phyloP scores from a whole-genome alignment of 2,329 filamentous ascomycete genomes.

The Myriosclerotinia curreyana region DNA sequence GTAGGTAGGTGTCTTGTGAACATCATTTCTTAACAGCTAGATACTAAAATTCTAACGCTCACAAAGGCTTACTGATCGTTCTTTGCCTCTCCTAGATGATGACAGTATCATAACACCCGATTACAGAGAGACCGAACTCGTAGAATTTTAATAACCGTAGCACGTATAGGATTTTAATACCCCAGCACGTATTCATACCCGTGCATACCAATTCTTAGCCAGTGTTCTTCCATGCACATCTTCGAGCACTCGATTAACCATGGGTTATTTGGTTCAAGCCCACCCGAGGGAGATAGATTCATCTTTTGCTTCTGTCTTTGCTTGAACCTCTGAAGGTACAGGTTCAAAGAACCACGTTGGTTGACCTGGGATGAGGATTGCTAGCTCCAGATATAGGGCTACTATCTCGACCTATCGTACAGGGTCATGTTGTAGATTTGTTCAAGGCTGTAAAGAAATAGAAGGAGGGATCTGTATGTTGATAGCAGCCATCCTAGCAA shows the following conservation, averaged over 20 bases:
- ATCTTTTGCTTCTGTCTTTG: background rate
- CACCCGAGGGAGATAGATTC: background rate
- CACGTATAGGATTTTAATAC: background rate
- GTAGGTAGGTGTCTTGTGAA: too few species aligned
- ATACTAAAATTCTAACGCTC: too few species aligned
- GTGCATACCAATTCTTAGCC: background rate
- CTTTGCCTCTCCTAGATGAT: too few species aligned
- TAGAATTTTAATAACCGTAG: background rate
- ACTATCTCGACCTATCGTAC: background rate
- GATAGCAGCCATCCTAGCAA: background rate
- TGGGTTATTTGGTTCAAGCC: conserved; percentile 4
- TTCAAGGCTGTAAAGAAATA: background rate
- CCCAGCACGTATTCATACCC: background rate
- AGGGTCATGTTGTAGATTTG: background rate
- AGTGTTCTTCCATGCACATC: background rate
- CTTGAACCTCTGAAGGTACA: background rate
- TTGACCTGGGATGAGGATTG: background rate
- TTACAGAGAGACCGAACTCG: background rate
- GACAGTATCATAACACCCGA: too few species aligned
- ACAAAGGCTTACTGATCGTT: too few species aligned
- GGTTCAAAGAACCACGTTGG: background rate
- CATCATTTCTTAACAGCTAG: too few species aligned
- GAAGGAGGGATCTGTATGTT: background rate
- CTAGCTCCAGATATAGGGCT: background rate
- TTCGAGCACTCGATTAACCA: background rate